These are phyloP conservation scores for Fusarium palustre DNA, from an alignment of 2,329 filamentous ascomycete genomes.

Conservation along the genomic window DNA sequence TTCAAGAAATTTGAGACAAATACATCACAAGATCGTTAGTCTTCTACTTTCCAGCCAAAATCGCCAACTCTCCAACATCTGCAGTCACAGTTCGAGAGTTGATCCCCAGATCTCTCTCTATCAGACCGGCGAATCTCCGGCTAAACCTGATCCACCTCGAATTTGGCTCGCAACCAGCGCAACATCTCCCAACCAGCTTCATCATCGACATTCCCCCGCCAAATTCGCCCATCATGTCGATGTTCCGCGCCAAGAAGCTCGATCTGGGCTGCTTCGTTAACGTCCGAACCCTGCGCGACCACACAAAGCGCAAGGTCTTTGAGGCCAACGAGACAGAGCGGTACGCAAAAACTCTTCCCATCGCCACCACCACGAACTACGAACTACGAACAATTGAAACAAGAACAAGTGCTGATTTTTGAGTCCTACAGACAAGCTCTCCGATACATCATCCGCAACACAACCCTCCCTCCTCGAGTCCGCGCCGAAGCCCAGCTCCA, in stretches of 20 bases:
- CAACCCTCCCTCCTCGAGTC: conserved; percentile 80
- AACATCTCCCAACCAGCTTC: conserved; percentile 30
- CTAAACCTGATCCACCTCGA: conserved; percentile 11
- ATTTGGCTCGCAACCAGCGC: conserved; percentile 19
- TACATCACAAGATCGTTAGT: neutral
- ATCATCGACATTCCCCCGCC: conserved; percentile 22
- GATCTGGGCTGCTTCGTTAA: conserved; percentile 91
- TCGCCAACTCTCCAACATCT: too few species aligned
- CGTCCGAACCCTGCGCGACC: conserved; percentile 87
- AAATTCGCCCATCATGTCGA: conserved; percentile 71
- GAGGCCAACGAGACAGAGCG: conserved; percentile 88
- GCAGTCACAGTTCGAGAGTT: neutral
- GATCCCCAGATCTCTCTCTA: neutral
- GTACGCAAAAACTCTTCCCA: conserved; percentile 60
- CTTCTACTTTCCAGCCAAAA: neutral
- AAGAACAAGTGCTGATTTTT: neutral
- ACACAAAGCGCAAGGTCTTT: conserved; percentile 96
- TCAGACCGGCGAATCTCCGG: conserved; percentile 27
- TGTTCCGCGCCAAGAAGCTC: conserved; percentile 90
- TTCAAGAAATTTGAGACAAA: neutral
- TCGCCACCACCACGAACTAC: neutral
- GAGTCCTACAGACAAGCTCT: conserved; percentile 79
- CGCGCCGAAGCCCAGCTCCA: conserved; percentile 94
- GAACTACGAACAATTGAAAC: neutral
- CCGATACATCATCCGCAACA: conserved; percentile 94